These are phyloP conservation scores for Cladosporium sp. DNA, from an alignment of 2,329 filamentous ascomycete genomes.

Conservation along the genomic window DNA sequence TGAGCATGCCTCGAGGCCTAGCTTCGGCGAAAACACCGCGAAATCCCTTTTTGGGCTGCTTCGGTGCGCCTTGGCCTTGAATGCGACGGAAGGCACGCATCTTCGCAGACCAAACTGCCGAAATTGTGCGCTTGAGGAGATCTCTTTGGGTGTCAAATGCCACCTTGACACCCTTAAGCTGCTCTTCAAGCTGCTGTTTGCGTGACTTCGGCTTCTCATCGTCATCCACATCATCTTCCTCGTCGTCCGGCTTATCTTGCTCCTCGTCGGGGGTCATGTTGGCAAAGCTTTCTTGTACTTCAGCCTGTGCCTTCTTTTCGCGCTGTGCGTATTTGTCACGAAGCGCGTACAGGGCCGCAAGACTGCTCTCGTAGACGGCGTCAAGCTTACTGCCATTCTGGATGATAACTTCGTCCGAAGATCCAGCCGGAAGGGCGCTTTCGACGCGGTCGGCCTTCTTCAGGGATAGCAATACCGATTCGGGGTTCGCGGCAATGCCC, in stretches of 20 bases:
- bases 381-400: conserved; percentile 68
- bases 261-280: conserved; percentile 40
- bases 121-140: conserved; percentile 77
- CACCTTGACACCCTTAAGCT: conserved; percentile 57
- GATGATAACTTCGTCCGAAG: conserved; percentile 63
- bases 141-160: conserved; percentile 70
- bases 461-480: conserved; percentile 85
- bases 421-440: conserved; percentile 65
- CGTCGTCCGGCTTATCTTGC: conserved; percentile 39
- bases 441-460: conserved; percentile 88
- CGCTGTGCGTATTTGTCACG: conserved; percentile 66
- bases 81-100: conserved; percentile 92
- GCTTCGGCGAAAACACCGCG: conserved; percentile 88
- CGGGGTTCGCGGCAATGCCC: conserved; percentile 84
- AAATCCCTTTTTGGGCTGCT: conserved; percentile 62
- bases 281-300: conserved; percentile 52
- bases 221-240: conserved; percentile 52
- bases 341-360: conserved; percentile 85
- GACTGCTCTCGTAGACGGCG: conserved; percentile 75
- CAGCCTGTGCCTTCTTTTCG: conserved; percentile 58
- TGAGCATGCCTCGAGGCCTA: conserved; percentile 78
- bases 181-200: conserved; percentile 50
- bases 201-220: conserved; percentile 46
- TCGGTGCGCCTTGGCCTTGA: conserved; percentile 67
- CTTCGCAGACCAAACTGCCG: conserved; percentile 90